Conservation (phyloP, 345 rosid species). For the Camelina hispida region DNA sequence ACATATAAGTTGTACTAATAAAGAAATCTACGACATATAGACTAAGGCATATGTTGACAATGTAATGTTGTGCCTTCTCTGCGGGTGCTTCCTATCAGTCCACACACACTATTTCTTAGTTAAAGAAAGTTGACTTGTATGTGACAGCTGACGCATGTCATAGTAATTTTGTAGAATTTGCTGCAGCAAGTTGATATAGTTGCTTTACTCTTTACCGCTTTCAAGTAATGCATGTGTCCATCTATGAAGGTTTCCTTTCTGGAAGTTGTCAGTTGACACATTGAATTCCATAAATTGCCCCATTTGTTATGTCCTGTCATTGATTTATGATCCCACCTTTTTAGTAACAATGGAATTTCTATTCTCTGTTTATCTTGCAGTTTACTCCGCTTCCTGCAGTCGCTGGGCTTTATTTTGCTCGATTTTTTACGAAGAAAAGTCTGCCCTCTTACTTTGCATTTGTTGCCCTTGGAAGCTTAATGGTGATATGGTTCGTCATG, state of each 20-base stretch:
- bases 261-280: slow-evolving; percentile 20
- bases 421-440: slow-evolving; percentile 89
- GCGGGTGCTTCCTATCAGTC: not conserved
- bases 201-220: slow-evolving; percentile 5
- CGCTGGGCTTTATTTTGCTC: slow-evolving; percentile 93
- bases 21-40: slow-evolving; percentile 2
- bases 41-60: not conserved
- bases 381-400: slow-evolving; percentile 85
- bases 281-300: slow-evolving; percentile 1
- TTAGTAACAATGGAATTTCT: slow-evolving; percentile 11
- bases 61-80: not conserved
- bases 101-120: not conserved
- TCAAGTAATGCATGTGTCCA: slow-evolving; percentile 14
- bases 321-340: slow-evolving; percentile 18
- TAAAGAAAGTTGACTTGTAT: slow-evolving; percentile 7
- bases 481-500: slow-evolving; percentile 88
- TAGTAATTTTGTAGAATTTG: slow-evolving; percentile 25
- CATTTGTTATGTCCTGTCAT: slow-evolving; percentile 6
- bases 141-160: slow-evolving; percentile 24
- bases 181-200: slow-evolving; percentile 18
- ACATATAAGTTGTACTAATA: not conserved
- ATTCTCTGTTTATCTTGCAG: slow-evolving; percentile 55
- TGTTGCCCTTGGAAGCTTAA: slow-evolving; percentile 91
- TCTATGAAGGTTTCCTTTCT: slow-evolving; percentile 12
- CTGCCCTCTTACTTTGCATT: slow-evolving; percentile 89